phyloP scores from a whole-genome alignment of 2,329 filamentous ascomycete species.

The Phialophora expanda region DNA sequence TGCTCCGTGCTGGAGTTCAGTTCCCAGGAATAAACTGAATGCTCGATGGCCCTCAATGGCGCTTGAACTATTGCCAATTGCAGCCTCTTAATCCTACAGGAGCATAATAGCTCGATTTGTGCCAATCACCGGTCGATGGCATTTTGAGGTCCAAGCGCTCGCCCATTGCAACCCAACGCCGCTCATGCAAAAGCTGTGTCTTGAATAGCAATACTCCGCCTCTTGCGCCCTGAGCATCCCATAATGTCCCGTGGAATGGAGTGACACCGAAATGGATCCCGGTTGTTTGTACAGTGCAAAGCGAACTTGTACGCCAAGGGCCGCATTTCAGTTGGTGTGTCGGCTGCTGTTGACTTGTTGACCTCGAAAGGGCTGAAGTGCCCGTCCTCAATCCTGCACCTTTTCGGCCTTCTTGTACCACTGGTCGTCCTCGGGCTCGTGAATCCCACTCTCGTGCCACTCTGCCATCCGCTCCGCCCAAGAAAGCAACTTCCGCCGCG shows the following conservation, averaged over 20 bases:
- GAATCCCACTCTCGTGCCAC: conserved; percentile 37
- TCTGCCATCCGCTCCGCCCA: conserved; percentile 34
- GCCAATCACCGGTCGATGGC: neutral
- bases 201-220: neutral
- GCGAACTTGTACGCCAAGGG: neutral
- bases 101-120: neutral
- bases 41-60: neutral
- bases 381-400: neutral
- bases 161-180: conserved; percentile 5
- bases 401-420: conserved; percentile 15
- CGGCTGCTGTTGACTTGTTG: neutral
- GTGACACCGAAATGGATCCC: neutral
- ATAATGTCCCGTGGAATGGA: neutral
- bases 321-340: neutral
- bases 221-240: neutral
- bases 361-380: neutral
- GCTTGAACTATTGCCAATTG: neutral
- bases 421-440: conserved; percentile 4
- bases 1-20: neutral
- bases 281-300: neutral
- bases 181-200: conserved; percentile 1
- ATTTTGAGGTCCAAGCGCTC: neutral
- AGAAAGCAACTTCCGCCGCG: conserved; percentile 37
- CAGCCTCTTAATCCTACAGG: neutral
- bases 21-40: neutral